Percentiles rank a stretch among this genome's conserved stretches.
Conservation (phyloP, 331 rosid genomes). For the Stylosanthes scabra region DNA sequence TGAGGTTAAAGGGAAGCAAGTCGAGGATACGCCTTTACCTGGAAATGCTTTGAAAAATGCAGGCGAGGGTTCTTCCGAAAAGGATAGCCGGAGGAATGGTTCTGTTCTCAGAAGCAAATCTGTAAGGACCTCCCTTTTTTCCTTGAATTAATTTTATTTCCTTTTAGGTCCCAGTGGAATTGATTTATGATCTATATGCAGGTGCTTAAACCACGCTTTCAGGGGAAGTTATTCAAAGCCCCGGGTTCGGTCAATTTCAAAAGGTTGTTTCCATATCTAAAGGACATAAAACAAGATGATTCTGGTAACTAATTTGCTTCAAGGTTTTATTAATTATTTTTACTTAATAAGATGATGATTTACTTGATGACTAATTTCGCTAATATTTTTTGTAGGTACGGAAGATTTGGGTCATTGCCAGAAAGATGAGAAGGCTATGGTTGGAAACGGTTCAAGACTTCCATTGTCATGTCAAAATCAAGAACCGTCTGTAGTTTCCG, state of each 20-base stretch:
- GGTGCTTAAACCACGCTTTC: constrained; percentile 64
- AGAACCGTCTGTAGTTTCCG: constrained; percentile 20
- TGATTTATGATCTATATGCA: constrained; percentile 44
- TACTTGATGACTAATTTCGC: constrained; percentile 20
- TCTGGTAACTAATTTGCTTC: constrained; percentile 40
- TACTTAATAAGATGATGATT: not conserved
- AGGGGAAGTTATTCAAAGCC: constrained; percentile 63
- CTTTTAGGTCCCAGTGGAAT: no score
- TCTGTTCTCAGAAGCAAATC: constrained; percentile 40
- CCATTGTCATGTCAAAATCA: constrained; percentile 39
- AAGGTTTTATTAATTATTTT: not conserved
- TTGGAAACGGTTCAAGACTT: constrained; percentile 30
- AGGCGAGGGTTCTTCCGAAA: constrained; percentile 13
- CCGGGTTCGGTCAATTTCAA: constrained; percentile 79
- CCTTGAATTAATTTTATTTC: no score
- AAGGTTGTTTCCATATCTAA: constrained; percentile 71
- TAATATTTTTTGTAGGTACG: constrained; percentile 42
- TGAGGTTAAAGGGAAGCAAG: constrained; percentile 17
- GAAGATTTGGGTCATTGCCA: constrained; percentile 31
- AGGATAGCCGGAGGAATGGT: constrained; percentile 14
- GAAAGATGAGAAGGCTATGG: constrained; percentile 41
- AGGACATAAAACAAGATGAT: constrained; percentile 41
- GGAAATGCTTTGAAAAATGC: constrained; percentile 2
- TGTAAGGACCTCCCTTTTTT: constrained; percentile 42
- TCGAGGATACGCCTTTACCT: not conserved